Evolutionary conservation across 495 filamentous ascomycete genomes (phyloP), one percentile per base, ranked within the genome.

Genomic region (Friedmanniomyces simplex): DNA sequence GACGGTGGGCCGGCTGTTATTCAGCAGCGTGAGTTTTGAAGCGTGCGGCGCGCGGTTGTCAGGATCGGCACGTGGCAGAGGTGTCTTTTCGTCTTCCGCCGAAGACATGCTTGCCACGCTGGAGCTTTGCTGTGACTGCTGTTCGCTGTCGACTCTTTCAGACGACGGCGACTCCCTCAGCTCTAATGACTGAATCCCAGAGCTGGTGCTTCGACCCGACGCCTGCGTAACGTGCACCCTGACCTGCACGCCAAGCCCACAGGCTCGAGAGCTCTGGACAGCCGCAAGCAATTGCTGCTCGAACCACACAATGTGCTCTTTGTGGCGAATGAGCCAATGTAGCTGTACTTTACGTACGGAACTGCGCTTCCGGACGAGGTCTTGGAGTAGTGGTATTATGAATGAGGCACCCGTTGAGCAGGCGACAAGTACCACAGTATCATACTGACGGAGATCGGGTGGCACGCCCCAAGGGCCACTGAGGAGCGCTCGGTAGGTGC

Each of bases 231-330:
- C 46, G 28, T 62, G 60, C 1, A 62, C 51, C 6, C 22, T 30
- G 20, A 59, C 34, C 26, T 55, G 49, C 30, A 62, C n/a, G 20
- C 14, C 12, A 2, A 59, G 12, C 7, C 21, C 24, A 11, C 21
- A 24, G 1, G 14, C 2, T 22, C 45, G 46, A 8, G 83, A 77
- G 22, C 77, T 79, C 14, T 75, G 72, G 43, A 81, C 70, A 0
- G 82, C 76, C 39, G 79, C 73, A 18, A 76, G 72, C 1, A 95
- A 70, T 58, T 83, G 77, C 12, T 70, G 67, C n/a, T 79, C 74
- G 59, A 88, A 88, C 76, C 83, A 90, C 28, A 68, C 74, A n/a
- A 86, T 69, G 58, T 91, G 85, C 11, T 80, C 77, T 0, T 79
- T 77, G 26, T 81, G 79, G 60, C 81, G 87, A 39, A 91, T 80